Evolutionary conservation across 768 basidiomycete species (phyloP), one percentile per base, ranked within the genome.

Genomic region (Pleurotus sapidus): DNA sequence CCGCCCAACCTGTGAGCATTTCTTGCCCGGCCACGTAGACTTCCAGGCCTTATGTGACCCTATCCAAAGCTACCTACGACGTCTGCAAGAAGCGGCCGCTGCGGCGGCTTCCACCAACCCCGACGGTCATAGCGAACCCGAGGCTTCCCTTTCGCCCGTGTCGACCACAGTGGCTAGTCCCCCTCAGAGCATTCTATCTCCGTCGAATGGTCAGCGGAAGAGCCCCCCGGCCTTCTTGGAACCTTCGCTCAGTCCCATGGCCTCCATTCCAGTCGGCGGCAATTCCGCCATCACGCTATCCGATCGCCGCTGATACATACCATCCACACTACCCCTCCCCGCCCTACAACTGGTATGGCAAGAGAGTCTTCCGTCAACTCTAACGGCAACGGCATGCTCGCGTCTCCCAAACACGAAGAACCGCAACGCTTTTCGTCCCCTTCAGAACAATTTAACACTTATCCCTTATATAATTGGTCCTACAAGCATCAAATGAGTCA

Each of bases 1-100:
- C 94, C 94, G 3, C 94, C 93, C 1, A 95, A 95, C 70, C 77
- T 94, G 90, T 95, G 71, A 71, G 86, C 66, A 40, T 37, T 65
- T 55, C 48, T 49, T 46, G 57, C 50, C 12, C 38, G 51, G 18
- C 46, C 55, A 25, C 50, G 24, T 25, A 47, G 40, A 8, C 6
- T 51, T 43, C 34, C 34, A n/a, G 57, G 3, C 50, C 60, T 58
- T 64, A 56, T 48, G 48, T 24, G 15, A 49, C 20, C 48, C 42
- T 39, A 39, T 37, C 46, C 42, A 24, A 60, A 93, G 89, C 57
- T 93, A 93, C 69, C 74, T 93, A 47, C 84, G 91, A 42, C 81
- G 90, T 20, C 77, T 92, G 24, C 91, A 93, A 72, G 90, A 91
- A 69, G 88, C 89, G 1, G 82, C 83, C 0, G 84, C 87, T 0